Conservation (phyloP, 1,139 yeast species). For the Kodamaea anthophila region DNA sequence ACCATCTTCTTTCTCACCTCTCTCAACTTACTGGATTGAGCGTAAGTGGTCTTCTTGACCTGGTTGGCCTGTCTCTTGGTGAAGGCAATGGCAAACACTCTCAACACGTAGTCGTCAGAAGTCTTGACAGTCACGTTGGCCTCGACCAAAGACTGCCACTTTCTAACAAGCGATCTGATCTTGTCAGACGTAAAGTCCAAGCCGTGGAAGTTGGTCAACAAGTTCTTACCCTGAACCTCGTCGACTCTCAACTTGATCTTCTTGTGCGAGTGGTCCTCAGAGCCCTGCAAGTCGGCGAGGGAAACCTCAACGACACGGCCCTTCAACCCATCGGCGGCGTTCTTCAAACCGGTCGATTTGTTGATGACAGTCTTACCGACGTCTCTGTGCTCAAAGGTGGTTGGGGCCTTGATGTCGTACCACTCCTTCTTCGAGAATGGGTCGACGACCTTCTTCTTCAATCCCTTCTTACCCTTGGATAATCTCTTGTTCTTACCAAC, state of each 20-base stretch:
- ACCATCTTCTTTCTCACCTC: conserved; percentile 77
- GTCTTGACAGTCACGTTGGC: conserved; percentile 90
- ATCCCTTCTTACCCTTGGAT: conserved; percentile 93
- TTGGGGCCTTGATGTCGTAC: conserved; percentile 93
- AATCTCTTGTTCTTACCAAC: conserved; percentile 96
- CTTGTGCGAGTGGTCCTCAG: conserved; percentile 90
- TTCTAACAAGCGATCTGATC: conserved; percentile 85
- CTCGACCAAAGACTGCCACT: conserved; percentile 91
- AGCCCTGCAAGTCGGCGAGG: conserved; percentile 86
- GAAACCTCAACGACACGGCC: conserved; percentile 87
- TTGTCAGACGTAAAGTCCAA: conserved; percentile 88
- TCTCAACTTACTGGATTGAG: conserved; percentile 86
- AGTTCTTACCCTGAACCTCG: conserved; percentile 89
- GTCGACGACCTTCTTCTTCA: conserved; percentile 93
- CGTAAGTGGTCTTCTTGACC: conserved; percentile 86
- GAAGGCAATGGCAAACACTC: conserved; percentile 88
- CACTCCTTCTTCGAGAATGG: conserved; percentile 95
- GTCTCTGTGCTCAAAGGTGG: conserved; percentile 89
- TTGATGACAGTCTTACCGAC: conserved; percentile 92
- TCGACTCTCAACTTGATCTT: conserved; percentile 86
- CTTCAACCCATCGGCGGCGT: conserved; percentile 87
- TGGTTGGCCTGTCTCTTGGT: conserved; percentile 88
- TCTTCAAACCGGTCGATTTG: conserved; percentile 90
- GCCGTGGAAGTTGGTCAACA: conserved; percentile 94
- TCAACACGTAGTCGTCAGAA: conserved; percentile 81